phyloP scores from a whole-genome alignment of 2,329 filamentous ascomycete species.

The Byssoonygena ceratinophila region DNA sequence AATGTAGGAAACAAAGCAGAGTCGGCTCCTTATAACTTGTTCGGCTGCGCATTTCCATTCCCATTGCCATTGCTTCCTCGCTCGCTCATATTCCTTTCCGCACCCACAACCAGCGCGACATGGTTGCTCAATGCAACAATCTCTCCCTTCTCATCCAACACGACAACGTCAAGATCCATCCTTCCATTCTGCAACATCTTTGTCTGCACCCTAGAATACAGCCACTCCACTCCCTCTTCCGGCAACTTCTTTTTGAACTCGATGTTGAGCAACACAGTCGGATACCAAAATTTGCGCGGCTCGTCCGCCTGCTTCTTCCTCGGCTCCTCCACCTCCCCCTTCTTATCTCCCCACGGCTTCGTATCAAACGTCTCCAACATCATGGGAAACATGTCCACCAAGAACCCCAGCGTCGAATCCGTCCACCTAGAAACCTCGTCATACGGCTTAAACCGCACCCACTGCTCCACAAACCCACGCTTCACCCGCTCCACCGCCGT shows the following conservation, averaged over 20 bases:
- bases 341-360: conserved; percentile 12
- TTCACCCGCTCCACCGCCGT: conserved; percentile 23
- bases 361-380: conserved; percentile 45
- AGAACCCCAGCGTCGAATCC: conserved; percentile 52
- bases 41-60: conserved; percentile 20
- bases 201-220: conserved; percentile 54
- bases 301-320: conserved; percentile 24
- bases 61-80: conserved; percentile 26
- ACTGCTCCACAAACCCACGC: conserved; percentile 47
- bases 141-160: conserved; percentile 54
- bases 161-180: conserved; percentile 61
- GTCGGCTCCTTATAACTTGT: conserved; percentile 12
- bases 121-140: conserved; percentile 59
- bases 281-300: conserved; percentile 54
- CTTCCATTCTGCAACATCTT: conserved; percentile 61
- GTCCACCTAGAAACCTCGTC: conserved; percentile 45
- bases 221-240: conserved; percentile 57
- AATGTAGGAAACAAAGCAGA: not conserved
- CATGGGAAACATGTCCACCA: conserved; percentile 60
- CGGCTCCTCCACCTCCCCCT: conserved; percentile 4
- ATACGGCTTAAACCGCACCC: conserved; percentile 50
- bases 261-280: conserved; percentile 62
- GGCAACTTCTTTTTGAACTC: conserved; percentile 67
- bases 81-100: conserved; percentile 52
- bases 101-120: conserved; percentile 52